Percentiles rank a stretch among this genome's conserved stretches.
Evolutionary conservation across 2,329 filamentous ascomycete species (phyloP).

Genomic region (Aspergillus oerlinghausenensis): DNA sequence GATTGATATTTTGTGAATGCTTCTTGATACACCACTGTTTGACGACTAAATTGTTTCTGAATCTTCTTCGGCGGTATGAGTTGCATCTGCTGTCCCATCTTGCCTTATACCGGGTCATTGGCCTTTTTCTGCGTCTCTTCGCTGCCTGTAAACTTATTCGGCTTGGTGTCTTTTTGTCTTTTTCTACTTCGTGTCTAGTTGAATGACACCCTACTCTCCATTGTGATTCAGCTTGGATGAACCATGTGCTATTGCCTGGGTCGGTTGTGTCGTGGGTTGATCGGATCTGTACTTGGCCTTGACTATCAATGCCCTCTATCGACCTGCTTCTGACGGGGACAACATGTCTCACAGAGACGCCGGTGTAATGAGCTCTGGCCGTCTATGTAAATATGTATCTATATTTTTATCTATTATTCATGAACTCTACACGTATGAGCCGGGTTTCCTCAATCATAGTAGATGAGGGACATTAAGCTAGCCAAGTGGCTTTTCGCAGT

Average conservation of each 20-base stretch:
- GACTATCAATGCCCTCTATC: background rate
- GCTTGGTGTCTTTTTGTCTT: background rate
- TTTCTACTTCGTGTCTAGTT: background rate
- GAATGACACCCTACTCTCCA: background rate
- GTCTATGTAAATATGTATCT: background rate
- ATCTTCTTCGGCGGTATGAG: background rate
- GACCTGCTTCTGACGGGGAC: background rate
- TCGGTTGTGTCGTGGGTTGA: background rate
- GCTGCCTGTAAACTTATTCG: background rate
- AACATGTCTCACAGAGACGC: background rate
- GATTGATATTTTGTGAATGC: background rate
- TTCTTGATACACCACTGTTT: background rate
- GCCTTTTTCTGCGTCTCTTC: background rate
- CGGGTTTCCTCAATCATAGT: background rate
- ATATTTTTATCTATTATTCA: background rate
- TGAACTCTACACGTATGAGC: too few relatives aligned
- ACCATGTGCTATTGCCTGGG: background rate
- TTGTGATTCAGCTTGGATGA: background rate
- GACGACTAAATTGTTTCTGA: background rate
- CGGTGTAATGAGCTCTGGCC: background rate
- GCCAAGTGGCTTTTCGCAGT: background rate
- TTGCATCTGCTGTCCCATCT: background rate
- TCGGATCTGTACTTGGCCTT: background rate
- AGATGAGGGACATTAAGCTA: too few relatives aligned
- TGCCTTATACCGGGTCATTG: background rate